Evolutionary conservation across 768 basidiomycete species (phyloP).

Genomic region (Termitomyces sp.): DNA sequence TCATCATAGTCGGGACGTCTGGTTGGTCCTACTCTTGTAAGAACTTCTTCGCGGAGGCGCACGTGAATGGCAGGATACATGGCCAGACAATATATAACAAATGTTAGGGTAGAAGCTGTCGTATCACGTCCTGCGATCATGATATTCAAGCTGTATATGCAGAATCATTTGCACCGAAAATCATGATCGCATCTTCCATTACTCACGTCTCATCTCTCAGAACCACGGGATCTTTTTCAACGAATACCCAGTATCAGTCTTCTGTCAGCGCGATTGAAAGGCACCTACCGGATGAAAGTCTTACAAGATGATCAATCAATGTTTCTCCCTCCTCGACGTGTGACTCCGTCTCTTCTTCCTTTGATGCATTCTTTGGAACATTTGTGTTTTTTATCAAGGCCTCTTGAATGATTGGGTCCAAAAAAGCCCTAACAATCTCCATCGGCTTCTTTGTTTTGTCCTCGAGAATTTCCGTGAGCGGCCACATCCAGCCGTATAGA

Average conservation of each 20-base stretch:
- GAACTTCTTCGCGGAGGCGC: constrained; percentile 52
- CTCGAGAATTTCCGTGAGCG: constrained; percentile 39
- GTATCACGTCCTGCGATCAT: constrained; percentile 43
- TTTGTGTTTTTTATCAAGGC: constrained; percentile 33
- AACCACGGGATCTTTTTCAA: constrained; percentile 31
- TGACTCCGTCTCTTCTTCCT: constrained; percentile 21
- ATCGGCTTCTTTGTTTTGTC: constrained; percentile 43
- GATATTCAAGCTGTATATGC: constrained; percentile 34
- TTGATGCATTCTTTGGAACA: not conserved
- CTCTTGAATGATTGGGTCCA: constrained; percentile 45
- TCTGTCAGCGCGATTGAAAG: not conserved
- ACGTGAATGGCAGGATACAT: constrained; percentile 40
- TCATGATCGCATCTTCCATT: not conserved
- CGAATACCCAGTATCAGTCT: not conserved
- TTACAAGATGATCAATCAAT: constrained; percentile 51
- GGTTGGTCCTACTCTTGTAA: constrained; percentile 41
- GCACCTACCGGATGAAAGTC: constrained; percentile 33
- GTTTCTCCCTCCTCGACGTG: constrained; percentile 38
- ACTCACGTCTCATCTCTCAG: constrained; percentile 42
- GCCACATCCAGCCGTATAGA: constrained; percentile 46
- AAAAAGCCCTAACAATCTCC: constrained; percentile 44
- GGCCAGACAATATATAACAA: constrained; percentile 39
- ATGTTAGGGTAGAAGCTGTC: constrained; percentile 38
- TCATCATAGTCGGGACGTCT: constrained; percentile 49
- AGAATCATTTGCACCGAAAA: no score